A percentile compares a stretch with the other conserved stretches of the same genome.
phyloP scores from a whole-genome alignment of 345 rosid genomes.

The Pugionium dolabratum region DNA sequence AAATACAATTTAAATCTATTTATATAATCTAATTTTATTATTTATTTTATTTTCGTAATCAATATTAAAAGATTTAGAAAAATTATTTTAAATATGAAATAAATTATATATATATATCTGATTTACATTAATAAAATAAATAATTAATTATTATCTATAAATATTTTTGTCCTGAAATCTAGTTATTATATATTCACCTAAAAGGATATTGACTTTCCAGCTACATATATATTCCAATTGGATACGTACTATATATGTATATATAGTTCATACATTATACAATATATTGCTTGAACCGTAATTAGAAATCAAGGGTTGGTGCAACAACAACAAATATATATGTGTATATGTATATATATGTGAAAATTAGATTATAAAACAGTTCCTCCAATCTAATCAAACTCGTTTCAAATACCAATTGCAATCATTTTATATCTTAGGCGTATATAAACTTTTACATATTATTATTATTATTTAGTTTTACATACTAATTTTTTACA shows the following conservation, averaged over 20 bases:
- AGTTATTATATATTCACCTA: slow-evolving; percentile 22
- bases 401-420: slow-evolving; percentile 5
- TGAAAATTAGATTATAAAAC: neutral
- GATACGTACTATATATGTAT: slow-evolving; percentile 27
- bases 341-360: slow-evolving; percentile 2
- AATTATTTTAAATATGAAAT: no score
- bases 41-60: no score
- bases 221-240: slow-evolving; percentile 18
- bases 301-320: slow-evolving; percentile 40
- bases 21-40: no score
- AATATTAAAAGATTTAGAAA: no score
- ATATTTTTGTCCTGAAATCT: no score
- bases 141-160: no score
- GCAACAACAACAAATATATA: slow-evolving; percentile 24
- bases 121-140: no score
- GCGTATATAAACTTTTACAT: slow-evolving; percentile 10
- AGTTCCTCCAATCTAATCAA: slow-evolving; percentile 14
- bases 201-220: slow-evolving; percentile 32
- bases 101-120: no score
- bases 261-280: slow-evolving; percentile 13
- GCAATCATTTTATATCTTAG: slow-evolving; percentile 17
- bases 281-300: slow-evolving; percentile 28
- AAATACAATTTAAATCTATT: no score
- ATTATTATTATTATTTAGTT: no score
- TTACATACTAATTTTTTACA: no score